phyloP scores from a whole-genome alignment of 129 eudicot genomes.

The Pittosporum tobira region DNA sequence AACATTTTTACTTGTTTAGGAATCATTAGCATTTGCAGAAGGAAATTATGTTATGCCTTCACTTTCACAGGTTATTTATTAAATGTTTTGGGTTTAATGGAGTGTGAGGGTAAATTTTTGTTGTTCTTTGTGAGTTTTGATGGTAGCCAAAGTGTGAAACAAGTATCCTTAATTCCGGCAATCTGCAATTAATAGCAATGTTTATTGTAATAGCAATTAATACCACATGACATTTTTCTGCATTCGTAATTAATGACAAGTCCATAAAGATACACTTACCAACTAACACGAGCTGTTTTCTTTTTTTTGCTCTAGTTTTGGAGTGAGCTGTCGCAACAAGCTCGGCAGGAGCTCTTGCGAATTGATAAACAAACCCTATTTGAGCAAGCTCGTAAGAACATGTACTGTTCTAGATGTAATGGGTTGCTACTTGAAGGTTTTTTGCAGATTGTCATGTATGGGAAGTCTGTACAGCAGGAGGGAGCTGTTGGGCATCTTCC shows the following conservation, averaged over 20 bases:
- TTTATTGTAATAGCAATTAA: too few species aligned
- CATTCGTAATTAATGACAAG: neutral
- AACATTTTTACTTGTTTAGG: too few species aligned
- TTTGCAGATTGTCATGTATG: constrained; percentile 85
- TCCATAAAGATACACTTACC: neutral
- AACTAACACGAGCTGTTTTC: constrained; percentile 1
- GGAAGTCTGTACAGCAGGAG: constrained; percentile 83
- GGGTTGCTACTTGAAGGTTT: constrained; percentile 88
- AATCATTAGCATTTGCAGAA: too few species aligned
- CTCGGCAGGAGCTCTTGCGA: constrained; percentile 72
- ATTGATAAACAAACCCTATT: constrained; percentile 82
- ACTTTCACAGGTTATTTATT: too few species aligned
- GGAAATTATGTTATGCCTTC: too few species aligned
- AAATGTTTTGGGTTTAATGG: too few species aligned
- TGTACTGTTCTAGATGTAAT: constrained; percentile 97
- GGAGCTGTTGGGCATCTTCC: constrained; percentile 41
- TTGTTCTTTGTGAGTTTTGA: too few species aligned
- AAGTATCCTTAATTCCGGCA: too few species aligned
- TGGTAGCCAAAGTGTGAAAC: too few species aligned
- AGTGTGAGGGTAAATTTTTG: too few species aligned
- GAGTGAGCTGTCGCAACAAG: constrained; percentile 76
- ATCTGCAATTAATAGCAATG: too few species aligned
- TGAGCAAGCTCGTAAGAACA: constrained; percentile 93
- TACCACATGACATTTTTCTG: neutral
- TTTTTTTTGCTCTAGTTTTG: constrained; percentile 62